Base-by-base conservation (phyloP, 352 stramenopile genomes). In the Sclerospora graminicola region DNA sequence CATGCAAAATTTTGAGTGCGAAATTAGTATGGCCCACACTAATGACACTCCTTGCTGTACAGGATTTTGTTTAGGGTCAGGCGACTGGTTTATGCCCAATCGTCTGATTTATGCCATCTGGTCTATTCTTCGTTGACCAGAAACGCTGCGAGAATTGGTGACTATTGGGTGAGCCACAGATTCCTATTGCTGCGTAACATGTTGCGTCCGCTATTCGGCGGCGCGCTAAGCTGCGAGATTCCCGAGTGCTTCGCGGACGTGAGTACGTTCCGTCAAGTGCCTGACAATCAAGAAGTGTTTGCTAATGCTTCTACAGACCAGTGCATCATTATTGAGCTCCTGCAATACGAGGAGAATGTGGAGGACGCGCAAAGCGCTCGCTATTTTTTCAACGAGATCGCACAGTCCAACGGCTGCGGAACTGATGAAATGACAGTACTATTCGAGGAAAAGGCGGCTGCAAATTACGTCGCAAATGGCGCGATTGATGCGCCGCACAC, bases 251-350 rank as follows among this genome's bases (percentile, higher is more conserved):
- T 90, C 31, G 62, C 59, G 7, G 81, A 93, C 48, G 81, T 93
- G 32, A 93, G 81, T 52, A 53, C 63, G 15, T 92, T 93, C 47
- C 81, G 81, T 8, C 78, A 93, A 51, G 79, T 93, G 20, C 81
- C 81, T 0, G 78, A 93, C 55, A 90, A 93, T 53, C 81, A 93
- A 50, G 81, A 93, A 41, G 81, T 93, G 20, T 93, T 90, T 59
- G 77, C 81, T 21, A 82, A 93, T 26, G 70, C 73, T 13, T 45
- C 63, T 20, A 89, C 69, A 1, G 81, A 93, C 44, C 78, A 86
- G 48, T 87, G 72, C 51, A 59, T 93, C 24, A 90, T 93, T 50
- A 47, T 93, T 4, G 81, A 93, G 56, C 64, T 92, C 19, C 53
- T 90, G 45, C 65, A 90, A 44, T 76, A 72, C 41, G 76, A 90